phyloP scores from a whole-genome alignment of 1,139 yeast genomes.

The Kodamaea anthophila region DNA sequence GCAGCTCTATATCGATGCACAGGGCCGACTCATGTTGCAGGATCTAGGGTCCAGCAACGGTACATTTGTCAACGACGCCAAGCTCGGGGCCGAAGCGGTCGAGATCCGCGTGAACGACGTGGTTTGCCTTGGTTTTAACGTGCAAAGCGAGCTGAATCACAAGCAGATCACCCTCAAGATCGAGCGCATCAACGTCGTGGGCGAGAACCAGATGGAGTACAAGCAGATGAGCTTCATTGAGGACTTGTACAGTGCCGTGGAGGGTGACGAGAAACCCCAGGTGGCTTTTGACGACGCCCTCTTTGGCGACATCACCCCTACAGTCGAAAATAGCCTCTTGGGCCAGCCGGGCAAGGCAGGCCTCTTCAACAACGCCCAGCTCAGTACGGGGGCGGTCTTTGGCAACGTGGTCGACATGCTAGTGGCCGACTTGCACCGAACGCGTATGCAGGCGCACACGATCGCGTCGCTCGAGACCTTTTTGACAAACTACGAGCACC shows the following conservation, averaged over 20 bases:
- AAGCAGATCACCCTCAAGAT: conserved; percentile 78
- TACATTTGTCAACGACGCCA: conserved; percentile 75
- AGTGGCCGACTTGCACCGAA: conserved; percentile 23
- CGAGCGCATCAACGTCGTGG: conserved; percentile 59
- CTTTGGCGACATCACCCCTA: conserved; percentile 68
- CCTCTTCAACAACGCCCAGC: conserved; percentile 55
- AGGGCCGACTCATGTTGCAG: conserved; percentile 66
- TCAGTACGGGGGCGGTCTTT: conserved; percentile 49
- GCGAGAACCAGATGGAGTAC: conserved; percentile 26
- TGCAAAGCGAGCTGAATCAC: conserved; percentile 76
- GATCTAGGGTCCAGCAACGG: conserved; percentile 94
- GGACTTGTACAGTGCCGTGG: conserved; percentile 22
- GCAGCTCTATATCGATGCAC: conserved; percentile 70
- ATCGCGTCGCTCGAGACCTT: conserved; percentile 27
- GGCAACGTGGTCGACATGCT: conserved; percentile 32
- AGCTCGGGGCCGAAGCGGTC: conserved; percentile 59
- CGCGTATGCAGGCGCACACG: conserved; percentile 34
- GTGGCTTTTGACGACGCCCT: conserved; percentile 58
- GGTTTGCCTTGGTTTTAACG: conserved; percentile 86
- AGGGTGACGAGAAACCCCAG: no score
- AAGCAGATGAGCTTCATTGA: conserved; percentile 42
- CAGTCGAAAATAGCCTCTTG: conserved; percentile 54
- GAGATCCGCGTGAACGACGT: conserved; percentile 71
- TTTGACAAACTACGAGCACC: conserved; percentile 22
- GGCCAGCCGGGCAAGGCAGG: conserved; percentile 58